Conservation (phyloP, 805 yeast genomes). For the Cyberlindnera veronae region DNA sequence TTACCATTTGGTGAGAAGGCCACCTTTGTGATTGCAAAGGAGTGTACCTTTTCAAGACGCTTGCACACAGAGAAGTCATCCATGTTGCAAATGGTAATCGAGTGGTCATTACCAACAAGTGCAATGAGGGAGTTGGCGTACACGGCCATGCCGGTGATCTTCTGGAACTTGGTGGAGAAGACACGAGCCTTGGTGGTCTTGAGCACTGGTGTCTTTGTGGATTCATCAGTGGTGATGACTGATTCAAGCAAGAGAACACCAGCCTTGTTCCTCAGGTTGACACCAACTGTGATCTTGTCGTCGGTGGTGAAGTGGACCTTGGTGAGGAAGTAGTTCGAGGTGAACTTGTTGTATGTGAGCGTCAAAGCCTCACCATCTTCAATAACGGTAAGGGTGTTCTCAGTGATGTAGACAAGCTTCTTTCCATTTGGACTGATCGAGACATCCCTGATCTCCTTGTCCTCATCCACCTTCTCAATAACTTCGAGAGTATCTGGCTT, state of each 20-base stretch:
- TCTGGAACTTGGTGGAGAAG: slow-evolving; percentile 47
- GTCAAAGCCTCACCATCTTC: slow-evolving; percentile 14
- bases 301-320: slow-evolving; percentile 42
- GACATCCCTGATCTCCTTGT: slow-evolving; percentile 57
- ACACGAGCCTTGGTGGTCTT: slow-evolving; percentile 38
- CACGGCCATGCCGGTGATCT: slow-evolving; percentile 53
- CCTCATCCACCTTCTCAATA: slow-evolving; percentile 45
- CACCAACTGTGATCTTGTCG: slow-evolving; percentile 39
- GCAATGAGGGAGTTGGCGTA: slow-evolving; percentile 35
- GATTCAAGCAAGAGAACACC: slow-evolving; percentile 37
- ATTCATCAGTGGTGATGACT: slow-evolving; percentile 15
- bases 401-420: slow-evolving; percentile 60
- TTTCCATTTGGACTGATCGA: slow-evolving; percentile 66
- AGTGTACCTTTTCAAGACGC: slow-evolving; percentile 61
- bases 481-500: slow-evolving; percentile 53
- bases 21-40: slow-evolving; percentile 73
- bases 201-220: slow-evolving; percentile 8
- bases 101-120: slow-evolving; percentile 52
- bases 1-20: slow-evolving; percentile 66
- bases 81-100: slow-evolving; percentile 54
- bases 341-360: slow-evolving; percentile 16
- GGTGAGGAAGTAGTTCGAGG: slow-evolving; percentile 30
- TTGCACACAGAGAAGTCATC: slow-evolving; percentile 49
- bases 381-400: slow-evolving; percentile 36
- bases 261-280: slow-evolving; percentile 36